phyloP scores from a whole-genome alignment of 148 eudicot genomes.

The Rhododendron kiyosumense region DNA sequence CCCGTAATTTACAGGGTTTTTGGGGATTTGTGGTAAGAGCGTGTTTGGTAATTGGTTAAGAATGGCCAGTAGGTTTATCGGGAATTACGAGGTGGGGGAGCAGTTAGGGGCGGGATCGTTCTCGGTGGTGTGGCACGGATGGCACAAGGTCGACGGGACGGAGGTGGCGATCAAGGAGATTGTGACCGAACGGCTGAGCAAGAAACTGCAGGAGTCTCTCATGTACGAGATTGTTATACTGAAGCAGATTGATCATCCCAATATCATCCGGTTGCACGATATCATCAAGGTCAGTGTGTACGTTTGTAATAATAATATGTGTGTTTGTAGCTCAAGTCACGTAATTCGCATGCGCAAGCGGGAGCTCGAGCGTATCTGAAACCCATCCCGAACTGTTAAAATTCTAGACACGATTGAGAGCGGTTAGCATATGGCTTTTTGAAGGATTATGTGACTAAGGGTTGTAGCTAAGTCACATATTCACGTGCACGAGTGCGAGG shows the following conservation, averaged over 20 bases:
- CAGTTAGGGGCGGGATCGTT: constrained; percentile 82
- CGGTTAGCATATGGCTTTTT: no score
- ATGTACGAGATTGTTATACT: constrained; percentile 83
- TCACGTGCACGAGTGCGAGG: no score
- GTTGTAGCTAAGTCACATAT: no score
- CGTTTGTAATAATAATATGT: background rate
- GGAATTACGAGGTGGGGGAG: constrained; percentile 62
- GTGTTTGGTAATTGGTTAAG: background rate
- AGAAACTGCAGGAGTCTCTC: constrained; percentile 73
- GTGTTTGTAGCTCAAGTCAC: background rate
- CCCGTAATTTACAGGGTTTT: background rate
- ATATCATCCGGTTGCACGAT: constrained; percentile 70
- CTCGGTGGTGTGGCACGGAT: constrained; percentile 81
- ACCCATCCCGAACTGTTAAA: no score
- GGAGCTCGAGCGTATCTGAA: no score
- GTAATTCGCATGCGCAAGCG: no score
- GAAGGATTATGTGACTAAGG: no score
- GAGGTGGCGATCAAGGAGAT: constrained; percentile 90
- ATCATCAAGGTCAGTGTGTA: constrained; percentile 60
- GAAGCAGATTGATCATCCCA: constrained; percentile 74
- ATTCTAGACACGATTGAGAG: no score
- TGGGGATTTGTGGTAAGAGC: background rate
- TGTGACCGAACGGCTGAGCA: constrained; percentile 45
- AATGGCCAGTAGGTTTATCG: constrained; percentile 50
- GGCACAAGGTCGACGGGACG: constrained; percentile 60